These are phyloP conservation scores for Mycena vulgaris DNA, from an alignment of 768 basidiomycete genomes.

Conservation along the genomic window DNA sequence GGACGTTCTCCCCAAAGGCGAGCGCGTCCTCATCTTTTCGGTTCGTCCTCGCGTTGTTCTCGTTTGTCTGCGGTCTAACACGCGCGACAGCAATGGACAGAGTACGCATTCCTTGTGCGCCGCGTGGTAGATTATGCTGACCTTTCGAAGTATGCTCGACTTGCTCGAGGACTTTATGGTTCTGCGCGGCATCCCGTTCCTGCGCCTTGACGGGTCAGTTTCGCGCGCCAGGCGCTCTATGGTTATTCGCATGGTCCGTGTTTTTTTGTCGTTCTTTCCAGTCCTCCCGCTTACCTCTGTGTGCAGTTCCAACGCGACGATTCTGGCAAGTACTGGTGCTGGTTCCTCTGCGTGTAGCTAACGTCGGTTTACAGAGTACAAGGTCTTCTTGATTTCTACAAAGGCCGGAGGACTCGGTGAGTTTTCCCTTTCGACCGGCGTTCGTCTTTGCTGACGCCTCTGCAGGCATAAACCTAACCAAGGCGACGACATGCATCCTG, in stretches of 20 bases:
- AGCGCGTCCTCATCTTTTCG: conserved; percentile 79
- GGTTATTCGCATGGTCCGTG: conserved; percentile 69
- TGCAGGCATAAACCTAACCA: conserved; percentile 86
- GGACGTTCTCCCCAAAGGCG: conserved; percentile 70
- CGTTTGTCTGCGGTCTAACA: background rate
- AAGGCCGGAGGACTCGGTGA: conserved; percentile 80
- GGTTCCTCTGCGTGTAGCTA: conserved; percentile 15
- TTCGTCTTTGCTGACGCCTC: conserved; percentile 33
- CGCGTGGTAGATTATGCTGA: conserved; percentile 6
- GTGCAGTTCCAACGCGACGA: conserved; percentile 71
- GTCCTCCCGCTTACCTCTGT: background rate
- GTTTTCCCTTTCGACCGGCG: conserved; percentile 22
- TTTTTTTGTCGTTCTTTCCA: background rate
- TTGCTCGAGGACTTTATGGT: conserved; percentile 78
- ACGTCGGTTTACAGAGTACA: conserved; percentile 58
- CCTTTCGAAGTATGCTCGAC: conserved; percentile 72
- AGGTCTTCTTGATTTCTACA: conserved; percentile 81
- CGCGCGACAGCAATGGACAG: conserved; percentile 69
- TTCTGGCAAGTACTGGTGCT: conserved; percentile 59
- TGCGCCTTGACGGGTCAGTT: conserved; percentile 72
- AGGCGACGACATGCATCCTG: conserved; percentile 85
- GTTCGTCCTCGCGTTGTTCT: conserved; percentile 50
- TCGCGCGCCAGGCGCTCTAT: conserved; percentile 67
- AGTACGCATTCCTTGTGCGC: conserved; percentile 45
- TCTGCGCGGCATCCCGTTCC: conserved; percentile 71